Conservation (phyloP, 108 stramenopile species). For the Pseudonitzschia pungens region DNA sequence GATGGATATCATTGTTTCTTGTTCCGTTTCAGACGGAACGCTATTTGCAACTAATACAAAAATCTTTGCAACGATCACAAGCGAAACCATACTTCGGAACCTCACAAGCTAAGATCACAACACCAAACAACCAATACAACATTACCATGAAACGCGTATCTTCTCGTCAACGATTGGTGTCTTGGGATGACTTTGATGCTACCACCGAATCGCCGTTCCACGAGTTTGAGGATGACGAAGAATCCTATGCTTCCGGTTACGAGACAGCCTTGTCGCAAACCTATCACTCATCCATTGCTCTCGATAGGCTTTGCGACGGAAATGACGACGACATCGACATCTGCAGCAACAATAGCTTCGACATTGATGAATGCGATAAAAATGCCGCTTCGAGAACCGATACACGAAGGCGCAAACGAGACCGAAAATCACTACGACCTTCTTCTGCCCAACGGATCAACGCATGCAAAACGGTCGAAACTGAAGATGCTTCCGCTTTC, state of each 20-base stretch:
- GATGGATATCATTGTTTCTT: too few species aligned
- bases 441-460: not conserved
- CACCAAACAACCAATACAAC: not conserved
- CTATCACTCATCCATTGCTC: not conserved
- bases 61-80: too few species aligned
- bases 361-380: not conserved
- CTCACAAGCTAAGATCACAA: not conserved
- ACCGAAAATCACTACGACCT: conserved; percentile 9
- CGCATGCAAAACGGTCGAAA: not conserved
- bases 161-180: conserved; percentile 51
- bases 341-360: not conserved
- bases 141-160: conserved; percentile 40
- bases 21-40: too few species aligned
- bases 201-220: conserved; percentile 7
- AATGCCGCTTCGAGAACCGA: not conserved
- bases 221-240: conserved; percentile 21
- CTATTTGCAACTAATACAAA: too few species aligned
- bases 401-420: not conserved
- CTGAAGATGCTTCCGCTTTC: not conserved
- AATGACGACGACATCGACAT: not conserved
- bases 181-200: conserved; percentile 60
- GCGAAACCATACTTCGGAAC: too few species aligned
- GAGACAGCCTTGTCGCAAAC: not conserved
- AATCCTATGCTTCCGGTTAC: conserved; percentile 10
- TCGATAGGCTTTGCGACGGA: not conserved